Percentiles rank a stretch among this genome's conserved stretches.
Conservation (phyloP, 2,329 filamentous ascomycete genomes). For the Arthrobotrys sinensis region DNA sequence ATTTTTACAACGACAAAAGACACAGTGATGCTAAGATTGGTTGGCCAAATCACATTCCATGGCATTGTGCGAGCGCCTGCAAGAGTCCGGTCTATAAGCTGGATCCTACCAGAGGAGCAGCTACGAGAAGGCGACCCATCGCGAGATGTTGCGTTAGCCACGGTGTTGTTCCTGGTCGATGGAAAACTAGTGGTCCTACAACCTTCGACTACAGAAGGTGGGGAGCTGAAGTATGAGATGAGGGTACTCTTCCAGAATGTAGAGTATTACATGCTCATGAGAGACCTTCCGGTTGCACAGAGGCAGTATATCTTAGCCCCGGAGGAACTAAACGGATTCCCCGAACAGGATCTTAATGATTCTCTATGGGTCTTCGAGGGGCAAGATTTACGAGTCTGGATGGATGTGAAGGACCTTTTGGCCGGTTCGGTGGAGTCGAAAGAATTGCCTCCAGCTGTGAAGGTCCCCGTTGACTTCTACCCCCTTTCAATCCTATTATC, state of each 20-base stretch:
- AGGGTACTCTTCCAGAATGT: conserved; percentile 95
- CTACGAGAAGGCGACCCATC: conserved; percentile 92
- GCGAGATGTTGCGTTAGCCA: conserved; percentile 92
- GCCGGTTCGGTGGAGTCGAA: conserved; percentile 74
- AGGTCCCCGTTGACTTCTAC: conserved; percentile 93
- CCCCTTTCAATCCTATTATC: conserved; percentile 88
- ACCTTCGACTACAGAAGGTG: conserved; percentile 84
- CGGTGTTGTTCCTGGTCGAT: conserved; percentile 95
- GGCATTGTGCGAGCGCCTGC: conserved; percentile 95
- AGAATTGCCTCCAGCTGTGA: conserved; percentile 81
- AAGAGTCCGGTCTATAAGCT: conserved; percentile 91
- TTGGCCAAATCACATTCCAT: conserved; percentile 98
- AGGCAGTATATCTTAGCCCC: conserved; percentile 52
- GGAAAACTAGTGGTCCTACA: conserved; percentile 94
- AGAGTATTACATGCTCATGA: conserved; percentile 93
- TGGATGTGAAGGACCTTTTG: conserved; percentile 87
- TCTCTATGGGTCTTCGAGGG: conserved; percentile 97
- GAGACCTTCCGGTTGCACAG: conserved; percentile 77
- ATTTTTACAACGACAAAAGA: conserved; percentile 82
- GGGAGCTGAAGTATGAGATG: conserved; percentile 97
- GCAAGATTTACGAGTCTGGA: conserved; percentile 82
- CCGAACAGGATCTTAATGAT: conserved; percentile 77
- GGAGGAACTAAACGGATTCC: conserved; percentile 50
- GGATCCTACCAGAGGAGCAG: conserved; percentile 93
- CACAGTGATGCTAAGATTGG: conserved; percentile 81